phyloP scores from a whole-genome alignment of 768 basidiomycete genomes.

The Agaricus subrufescens region DNA sequence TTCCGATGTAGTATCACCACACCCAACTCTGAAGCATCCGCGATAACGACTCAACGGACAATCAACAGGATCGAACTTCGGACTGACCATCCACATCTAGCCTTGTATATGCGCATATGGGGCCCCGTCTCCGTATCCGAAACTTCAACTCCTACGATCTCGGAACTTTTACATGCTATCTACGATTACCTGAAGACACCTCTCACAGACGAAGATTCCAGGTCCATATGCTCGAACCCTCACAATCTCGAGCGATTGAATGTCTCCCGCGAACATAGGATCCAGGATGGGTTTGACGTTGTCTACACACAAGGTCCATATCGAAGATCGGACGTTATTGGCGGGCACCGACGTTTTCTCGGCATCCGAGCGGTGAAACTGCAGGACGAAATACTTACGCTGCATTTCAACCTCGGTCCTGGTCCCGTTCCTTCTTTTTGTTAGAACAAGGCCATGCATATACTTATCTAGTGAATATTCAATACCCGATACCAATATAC shows the following conservation, averaged over 20 bases:
- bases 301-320: slow-evolving; percentile 34
- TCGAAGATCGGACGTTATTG: slow-evolving; percentile 47
- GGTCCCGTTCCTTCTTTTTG: slow-evolving; percentile 20
- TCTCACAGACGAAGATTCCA: slow-evolving; percentile 30
- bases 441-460: neutral
- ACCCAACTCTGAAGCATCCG: slow-evolving; percentile 26
- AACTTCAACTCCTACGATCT: slow-evolving; percentile 27
- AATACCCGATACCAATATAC: neutral
- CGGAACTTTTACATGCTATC: slow-evolving; percentile 45
- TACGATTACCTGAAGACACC: slow-evolving; percentile 42
- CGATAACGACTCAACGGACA: slow-evolving; percentile 20
- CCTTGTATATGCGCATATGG: slow-evolving; percentile 42
- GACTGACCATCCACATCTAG: slow-evolving; percentile 32
- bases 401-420: slow-evolving; percentile 42
- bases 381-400: slow-evolving; percentile 35
- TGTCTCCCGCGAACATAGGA: slow-evolving; percentile 27
- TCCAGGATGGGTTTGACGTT: slow-evolving; percentile 28
- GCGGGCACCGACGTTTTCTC: slow-evolving; percentile 39
- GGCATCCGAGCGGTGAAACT: slow-evolving; percentile 35
- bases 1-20: slow-evolving; percentile 23
- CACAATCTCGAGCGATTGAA: slow-evolving; percentile 21
- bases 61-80: slow-evolving; percentile 30
- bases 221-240: slow-evolving; percentile 19
- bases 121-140: slow-evolving; percentile 42
- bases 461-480: neutral